These are phyloP conservation scores for Poterioochromonas sp. DNA, from an alignment of 352 stramenopile genomes.

Conservation along the genomic window DNA sequence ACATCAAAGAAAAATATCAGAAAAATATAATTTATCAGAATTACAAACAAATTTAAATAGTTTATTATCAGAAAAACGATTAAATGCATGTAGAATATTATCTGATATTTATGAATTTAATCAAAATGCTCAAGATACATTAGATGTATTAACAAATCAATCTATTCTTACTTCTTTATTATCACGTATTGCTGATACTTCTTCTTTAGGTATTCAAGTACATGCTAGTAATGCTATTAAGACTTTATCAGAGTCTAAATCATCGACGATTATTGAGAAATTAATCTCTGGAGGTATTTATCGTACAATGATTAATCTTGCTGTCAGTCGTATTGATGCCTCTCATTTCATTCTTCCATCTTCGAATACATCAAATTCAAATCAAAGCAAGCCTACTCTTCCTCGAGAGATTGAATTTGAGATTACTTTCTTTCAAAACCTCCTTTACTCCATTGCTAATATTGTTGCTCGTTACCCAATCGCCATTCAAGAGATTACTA, in stretches of 20 bases:
- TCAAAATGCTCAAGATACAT: background rate
- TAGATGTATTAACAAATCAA: background rate
- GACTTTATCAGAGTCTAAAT: background rate
- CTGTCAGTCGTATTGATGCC: background rate
- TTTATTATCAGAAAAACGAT: background rate
- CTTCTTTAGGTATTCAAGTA: background rate
- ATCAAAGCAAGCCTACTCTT: background rate
- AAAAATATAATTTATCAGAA: background rate
- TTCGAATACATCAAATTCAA: too few species aligned
- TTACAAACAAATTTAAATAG: background rate
- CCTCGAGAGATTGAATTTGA: too few species aligned
- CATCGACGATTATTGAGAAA: background rate
- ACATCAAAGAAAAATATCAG: too few species aligned
- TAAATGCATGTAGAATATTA: background rate
- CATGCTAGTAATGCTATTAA: background rate
- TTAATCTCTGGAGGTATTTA: background rate
- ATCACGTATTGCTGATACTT: background rate
- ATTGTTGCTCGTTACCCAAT: background rate
- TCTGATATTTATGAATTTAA: conserved; percentile 11
- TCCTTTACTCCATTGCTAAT: conserved; percentile 10
- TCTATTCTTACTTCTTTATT: background rate
- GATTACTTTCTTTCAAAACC: background rate
- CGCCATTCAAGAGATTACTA: background rate
- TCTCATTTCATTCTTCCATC: too few species aligned
- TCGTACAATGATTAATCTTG: background rate